These are phyloP conservation scores for Coniosporium apollinis DNA, from an alignment of 495 filamentous ascomycete genomes.

Conservation along the genomic window DNA sequence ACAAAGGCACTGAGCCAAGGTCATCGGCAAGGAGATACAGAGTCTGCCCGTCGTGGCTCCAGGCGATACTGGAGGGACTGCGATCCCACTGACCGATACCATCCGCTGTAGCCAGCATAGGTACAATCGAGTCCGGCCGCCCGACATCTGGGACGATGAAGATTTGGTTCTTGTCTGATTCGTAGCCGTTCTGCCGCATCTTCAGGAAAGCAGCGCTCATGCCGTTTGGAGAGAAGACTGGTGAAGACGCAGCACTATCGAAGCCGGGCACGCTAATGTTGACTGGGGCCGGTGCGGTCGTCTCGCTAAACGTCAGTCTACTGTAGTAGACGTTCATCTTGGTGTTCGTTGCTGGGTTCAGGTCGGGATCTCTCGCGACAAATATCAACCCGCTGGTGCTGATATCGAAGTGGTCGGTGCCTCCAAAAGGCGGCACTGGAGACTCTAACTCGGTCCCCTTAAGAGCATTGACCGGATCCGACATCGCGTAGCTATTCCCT, in stretches of 20 bases:
- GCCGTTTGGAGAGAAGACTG: conserved; percentile 61
- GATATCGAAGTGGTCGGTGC: conserved; percentile 41
- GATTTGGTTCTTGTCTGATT: conserved; percentile 72
- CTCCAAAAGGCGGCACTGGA: conserved; percentile 46
- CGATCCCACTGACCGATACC: conserved; percentile 9
- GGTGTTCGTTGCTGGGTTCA: conserved; percentile 67
- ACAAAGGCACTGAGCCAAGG: too few species aligned
- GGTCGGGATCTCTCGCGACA: conserved; percentile 64
- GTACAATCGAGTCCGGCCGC: conserved; percentile 37
- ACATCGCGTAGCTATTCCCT: conserved; percentile 28
- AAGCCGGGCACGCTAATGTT: conserved; percentile 31
- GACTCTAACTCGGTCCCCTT: conserved; percentile 38
- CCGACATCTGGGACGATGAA: conserved; percentile 35
- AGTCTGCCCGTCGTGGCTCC: too few species aligned
- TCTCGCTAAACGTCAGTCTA: conserved; percentile 37
- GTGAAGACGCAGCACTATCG: conserved; percentile 58
- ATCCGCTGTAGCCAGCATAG: conserved; percentile 25
- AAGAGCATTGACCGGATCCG: conserved; percentile 40
- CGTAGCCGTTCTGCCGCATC: conserved; percentile 63
- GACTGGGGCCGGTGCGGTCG: conserved; percentile 13
- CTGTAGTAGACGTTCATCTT: conserved; percentile 63
- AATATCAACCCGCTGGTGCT: conserved; percentile 48
- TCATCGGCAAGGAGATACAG: too few species aligned
- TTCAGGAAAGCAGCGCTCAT: conserved; percentile 49
- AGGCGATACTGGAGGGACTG: too few species aligned